Evolutionary conservation across 495 filamentous ascomycete species (phyloP), one percentile per base, ranked within the genome.

Genomic region (Rostrohypoxylon terebratum): DNA sequence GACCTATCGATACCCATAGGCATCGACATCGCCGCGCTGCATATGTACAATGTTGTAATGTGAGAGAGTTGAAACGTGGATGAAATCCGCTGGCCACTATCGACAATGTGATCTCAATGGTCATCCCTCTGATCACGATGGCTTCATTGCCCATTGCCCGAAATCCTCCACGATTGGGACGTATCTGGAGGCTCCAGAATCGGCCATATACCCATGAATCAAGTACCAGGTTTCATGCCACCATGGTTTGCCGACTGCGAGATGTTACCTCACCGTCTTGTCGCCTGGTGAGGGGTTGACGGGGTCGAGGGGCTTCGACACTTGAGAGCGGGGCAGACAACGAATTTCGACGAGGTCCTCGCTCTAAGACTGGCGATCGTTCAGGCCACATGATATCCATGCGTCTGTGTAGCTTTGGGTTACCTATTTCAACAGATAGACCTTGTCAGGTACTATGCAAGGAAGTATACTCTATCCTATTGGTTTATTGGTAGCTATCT

Each of bases 251-350:
- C 71, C 71, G 71, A 63, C 48, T 44, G 48, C 55, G 8, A 60
- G 59, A 68, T 68, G 47, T 23, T 61, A 66, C 70, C 66, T 69
- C 65, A 61, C 65, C 60, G 60, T 64, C 36, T 51, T 47, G 21
- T 44, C 18, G 13, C 45, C 14, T 45, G 47, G 55, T 68, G 71
- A 73, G 71, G 71, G 71, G 71, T 66, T 73, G 64, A 38, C 28
- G 28, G 28, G 28, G 28, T 28, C 28, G 28, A 28, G 28, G 28
- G 28, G 28, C 3, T 28, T 28, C 28, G 28, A 55, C 38, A 68
- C 45, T 68, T 62, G 55, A 38, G 58, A 60, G 71, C 71, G 71
- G 71, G 71, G 71, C 71, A 73, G 64, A 59, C 36, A 57, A 69
- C 60, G 40, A 54, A 58, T 58, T 66, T 59, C 33, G 9, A 66